Evolutionary conservation across 2,329 filamentous ascomycete genomes (phyloP).

Genomic region (Metarhizium brunneum): DNA sequence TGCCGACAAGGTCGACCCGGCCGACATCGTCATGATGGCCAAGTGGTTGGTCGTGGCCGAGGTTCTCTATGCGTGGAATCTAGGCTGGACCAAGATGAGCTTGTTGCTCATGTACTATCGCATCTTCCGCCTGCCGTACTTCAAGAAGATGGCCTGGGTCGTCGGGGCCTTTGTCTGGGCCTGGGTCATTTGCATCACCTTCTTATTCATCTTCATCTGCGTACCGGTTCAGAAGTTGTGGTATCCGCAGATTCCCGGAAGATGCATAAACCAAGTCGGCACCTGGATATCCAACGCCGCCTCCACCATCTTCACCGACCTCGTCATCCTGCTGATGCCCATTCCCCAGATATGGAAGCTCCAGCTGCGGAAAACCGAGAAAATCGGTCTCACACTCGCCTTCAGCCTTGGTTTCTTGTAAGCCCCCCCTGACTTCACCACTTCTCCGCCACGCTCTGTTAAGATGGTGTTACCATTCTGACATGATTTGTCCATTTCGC

Average conservation of each 20-base stretch:
- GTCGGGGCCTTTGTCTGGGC: constrained; percentile 33
- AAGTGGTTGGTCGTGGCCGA: constrained; percentile 39
- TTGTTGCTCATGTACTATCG: constrained; percentile 43
- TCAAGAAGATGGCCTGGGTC: constrained; percentile 30
- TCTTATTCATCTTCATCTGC: constrained; percentile 44
- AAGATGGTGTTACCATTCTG: not conserved
- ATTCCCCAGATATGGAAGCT: constrained; percentile 36
- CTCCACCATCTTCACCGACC: constrained; percentile 36
- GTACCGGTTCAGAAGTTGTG: constrained; percentile 39
- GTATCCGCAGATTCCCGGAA: constrained; percentile 33
- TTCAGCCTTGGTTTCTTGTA: constrained; percentile 37
- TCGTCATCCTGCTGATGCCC: constrained; percentile 35
- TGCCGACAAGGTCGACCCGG: constrained; percentile 25
- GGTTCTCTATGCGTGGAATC: constrained; percentile 36
- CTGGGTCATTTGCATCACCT: constrained; percentile 39
- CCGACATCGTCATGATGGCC: constrained; percentile 31
- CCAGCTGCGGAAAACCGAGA: constrained; percentile 29
- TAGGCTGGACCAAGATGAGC: constrained; percentile 40
- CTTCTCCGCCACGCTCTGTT: too few species aligned
- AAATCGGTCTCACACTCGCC: constrained; percentile 32
- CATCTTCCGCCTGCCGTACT: constrained; percentile 36
- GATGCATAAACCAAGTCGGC: constrained; percentile 38
- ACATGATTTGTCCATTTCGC: not conserved
- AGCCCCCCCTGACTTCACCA: constrained; percentile 8
- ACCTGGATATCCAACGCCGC: constrained; percentile 41